These are phyloP conservation scores for Xylaria bambusicola DNA, from an alignment of 495 filamentous ascomycete species.

Conservation along the genomic window DNA sequence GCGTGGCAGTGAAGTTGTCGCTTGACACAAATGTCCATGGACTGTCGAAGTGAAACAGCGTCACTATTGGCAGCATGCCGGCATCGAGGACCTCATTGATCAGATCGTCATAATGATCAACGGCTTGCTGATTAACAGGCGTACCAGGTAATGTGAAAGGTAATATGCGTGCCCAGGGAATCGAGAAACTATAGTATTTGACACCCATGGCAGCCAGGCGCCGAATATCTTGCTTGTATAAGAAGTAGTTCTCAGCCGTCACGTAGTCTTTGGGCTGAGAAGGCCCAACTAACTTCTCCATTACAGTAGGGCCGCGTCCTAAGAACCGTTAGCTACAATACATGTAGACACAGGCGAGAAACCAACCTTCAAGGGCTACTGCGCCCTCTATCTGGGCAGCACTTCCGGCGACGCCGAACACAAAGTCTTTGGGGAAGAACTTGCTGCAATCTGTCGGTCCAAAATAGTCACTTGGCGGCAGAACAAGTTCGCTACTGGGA, in stretches of 20 bases:
- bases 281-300: slow-evolving; percentile 36
- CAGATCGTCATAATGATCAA: slow-evolving; percentile 52
- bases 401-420: slow-evolving; percentile 31
- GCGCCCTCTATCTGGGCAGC: slow-evolving; percentile 34
- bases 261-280: slow-evolving; percentile 37
- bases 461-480: slow-evolving; percentile 8
- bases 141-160: slow-evolving; percentile 35
- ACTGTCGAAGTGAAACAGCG: slow-evolving; percentile 58
- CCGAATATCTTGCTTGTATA: slow-evolving; percentile 56
- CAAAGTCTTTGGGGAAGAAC: slow-evolving; percentile 28
- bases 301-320: slow-evolving; percentile 27
- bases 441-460: slow-evolving; percentile 23
- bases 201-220: slow-evolving; percentile 51
- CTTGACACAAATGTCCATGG: slow-evolving; percentile 50
- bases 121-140: slow-evolving; percentile 46
- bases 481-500: slow-evolving; percentile 1
- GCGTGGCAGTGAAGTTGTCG: slow-evolving; percentile 11
- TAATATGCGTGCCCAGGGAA: slow-evolving; percentile 39
- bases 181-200: slow-evolving; percentile 44
- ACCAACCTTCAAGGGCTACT: slow-evolving; percentile 26
- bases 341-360: too few species aligned
- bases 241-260: slow-evolving; percentile 51
- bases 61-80: slow-evolving; percentile 54
- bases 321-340: too few species aligned
- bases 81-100: slow-evolving; percentile 52